phyloP scores from a whole-genome alignment of 805 yeast genomes.

The Ogataea degrootiae region DNA sequence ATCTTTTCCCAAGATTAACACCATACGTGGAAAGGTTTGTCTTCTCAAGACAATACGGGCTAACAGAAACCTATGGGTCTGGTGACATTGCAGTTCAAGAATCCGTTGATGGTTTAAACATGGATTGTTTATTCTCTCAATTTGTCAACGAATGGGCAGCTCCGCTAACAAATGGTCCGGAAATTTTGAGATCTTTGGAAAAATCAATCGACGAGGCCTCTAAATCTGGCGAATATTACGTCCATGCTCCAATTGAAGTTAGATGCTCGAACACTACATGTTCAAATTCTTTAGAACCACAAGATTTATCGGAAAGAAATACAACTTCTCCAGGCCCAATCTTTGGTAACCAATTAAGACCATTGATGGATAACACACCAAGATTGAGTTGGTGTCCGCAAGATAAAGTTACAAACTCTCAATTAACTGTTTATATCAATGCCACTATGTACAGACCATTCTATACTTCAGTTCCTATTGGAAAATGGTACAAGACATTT shows the following conservation, averaged over 20 bases:
- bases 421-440: constrained; percentile 79
- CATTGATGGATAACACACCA: constrained; percentile 80
- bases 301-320: constrained; percentile 50
- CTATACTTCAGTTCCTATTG: constrained; percentile 63
- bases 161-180: constrained; percentile 75
- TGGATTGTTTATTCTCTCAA: constrained; percentile 94
- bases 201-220: constrained; percentile 60
- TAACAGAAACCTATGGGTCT: constrained; percentile 55
- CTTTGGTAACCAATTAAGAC: constrained; percentile 78
- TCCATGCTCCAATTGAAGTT: constrained; percentile 94
- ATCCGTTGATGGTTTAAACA: constrained; percentile 82
- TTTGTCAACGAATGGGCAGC: constrained; percentile 98
- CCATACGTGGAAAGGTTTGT: constrained; percentile 83
- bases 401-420: constrained; percentile 59
- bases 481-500: constrained; percentile 77
- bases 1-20: constrained; percentile 67
- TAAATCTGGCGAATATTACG: constrained; percentile 58
- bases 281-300: constrained; percentile 29
- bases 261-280: constrained; percentile 84
- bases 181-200: constrained; percentile 58
- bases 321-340: constrained; percentile 67
- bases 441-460: constrained; percentile 98
- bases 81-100: constrained; percentile 65
- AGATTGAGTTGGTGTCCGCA: constrained; percentile 50
- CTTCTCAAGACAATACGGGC: constrained; percentile 79